Evolutionary conservation across 768 basidiomycete species (phyloP).

Genomic region (Mycena kentingensis): DNA sequence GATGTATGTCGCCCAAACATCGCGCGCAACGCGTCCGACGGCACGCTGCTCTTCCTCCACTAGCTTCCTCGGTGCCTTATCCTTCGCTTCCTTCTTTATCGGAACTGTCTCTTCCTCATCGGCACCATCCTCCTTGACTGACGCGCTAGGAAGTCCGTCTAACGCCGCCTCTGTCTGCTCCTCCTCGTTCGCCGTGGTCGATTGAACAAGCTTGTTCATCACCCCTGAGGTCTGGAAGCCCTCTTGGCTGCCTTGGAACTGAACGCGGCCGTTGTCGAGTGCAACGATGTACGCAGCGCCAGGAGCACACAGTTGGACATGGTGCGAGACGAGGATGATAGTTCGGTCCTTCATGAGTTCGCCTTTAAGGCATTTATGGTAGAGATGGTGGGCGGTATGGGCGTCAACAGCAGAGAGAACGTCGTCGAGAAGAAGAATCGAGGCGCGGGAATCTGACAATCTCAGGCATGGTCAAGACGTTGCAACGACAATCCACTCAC

Average conservation of each 20-base stretch:
- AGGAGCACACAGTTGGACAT: slow-evolving; percentile 84
- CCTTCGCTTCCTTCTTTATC: slow-evolving; percentile 43
- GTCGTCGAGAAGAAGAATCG: slow-evolving; percentile 45
- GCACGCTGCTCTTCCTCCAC: slow-evolving; percentile 85
- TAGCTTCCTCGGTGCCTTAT: slow-evolving; percentile 77
- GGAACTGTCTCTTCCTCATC: slow-evolving; percentile 27
- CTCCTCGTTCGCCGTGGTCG: slow-evolving; percentile 35
- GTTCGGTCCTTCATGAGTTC: slow-evolving; percentile 81
- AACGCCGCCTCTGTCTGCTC: slow-evolving; percentile 48
- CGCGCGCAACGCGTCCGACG: slow-evolving; percentile 64
- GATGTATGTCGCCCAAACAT: slow-evolving; percentile 67
- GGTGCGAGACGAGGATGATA: slow-evolving; percentile 91
- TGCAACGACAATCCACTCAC: no score
- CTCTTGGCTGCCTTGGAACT: slow-evolving; percentile 68
- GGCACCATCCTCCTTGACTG: slow-evolving; percentile 1
- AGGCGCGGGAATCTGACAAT: slow-evolving; percentile 67
- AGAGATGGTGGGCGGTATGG: slow-evolving; percentile 89
- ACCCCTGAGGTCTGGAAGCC: slow-evolving; percentile 69
- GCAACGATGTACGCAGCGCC: slow-evolving; percentile 83
- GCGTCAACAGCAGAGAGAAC: no score
- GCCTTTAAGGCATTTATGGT: slow-evolving; percentile 80
- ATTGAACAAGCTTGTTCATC: slow-evolving; percentile 67
- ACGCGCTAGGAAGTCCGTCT: slow-evolving; percentile 29
- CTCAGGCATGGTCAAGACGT: no score
- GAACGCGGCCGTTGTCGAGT: slow-evolving; percentile 78